Percentiles rank a stretch among this genome's conserved stretches.
phyloP scores from a whole-genome alignment of 2,329 filamentous ascomycete species.

The Dactylonectria estremocensis region DNA sequence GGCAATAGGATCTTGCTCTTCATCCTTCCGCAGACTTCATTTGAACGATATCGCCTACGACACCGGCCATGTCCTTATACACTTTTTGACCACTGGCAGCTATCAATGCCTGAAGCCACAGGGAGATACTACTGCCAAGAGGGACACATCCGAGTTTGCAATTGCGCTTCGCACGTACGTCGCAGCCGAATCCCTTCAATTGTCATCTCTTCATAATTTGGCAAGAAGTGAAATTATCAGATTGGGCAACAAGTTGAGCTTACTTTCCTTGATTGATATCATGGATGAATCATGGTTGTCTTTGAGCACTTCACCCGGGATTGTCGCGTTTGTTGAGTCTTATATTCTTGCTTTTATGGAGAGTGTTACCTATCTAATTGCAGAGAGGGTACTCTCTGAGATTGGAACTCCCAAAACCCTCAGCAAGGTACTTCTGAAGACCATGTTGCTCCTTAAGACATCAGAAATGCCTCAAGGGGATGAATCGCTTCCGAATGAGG shows the following conservation, averaged over 20 bases:
- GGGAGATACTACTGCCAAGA: not conserved
- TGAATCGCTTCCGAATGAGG: too few relatives aligned
- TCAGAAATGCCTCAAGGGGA: too few relatives aligned
- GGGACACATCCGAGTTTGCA: not conserved
- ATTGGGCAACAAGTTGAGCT: not conserved
- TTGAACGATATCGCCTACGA: not conserved
- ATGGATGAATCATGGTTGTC: not conserved
- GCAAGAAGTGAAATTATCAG: not conserved
- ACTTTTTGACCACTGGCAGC: slow-evolving; percentile 12
- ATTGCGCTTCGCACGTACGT: slow-evolving; percentile 18
- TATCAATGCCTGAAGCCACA: slow-evolving; percentile 13
- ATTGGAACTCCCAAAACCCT: not conserved
- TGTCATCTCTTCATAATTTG: not conserved
- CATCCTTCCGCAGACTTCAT: too few relatives aligned
- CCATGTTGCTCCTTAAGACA: too few relatives aligned
- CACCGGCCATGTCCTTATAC: slow-evolving; percentile 13
- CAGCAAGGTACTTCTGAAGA: not conserved
- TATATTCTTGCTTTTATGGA: not conserved
- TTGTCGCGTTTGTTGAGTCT: not conserved
- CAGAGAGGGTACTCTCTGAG: not conserved
- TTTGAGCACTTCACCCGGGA: not conserved
- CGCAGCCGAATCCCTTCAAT: not conserved
- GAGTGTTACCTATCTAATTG: not conserved
- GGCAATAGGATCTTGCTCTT: too few relatives aligned
- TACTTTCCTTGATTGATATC: not conserved